Conservation (phyloP, 176 grass and related monocot species). For the Paspalum notatum region DNA sequence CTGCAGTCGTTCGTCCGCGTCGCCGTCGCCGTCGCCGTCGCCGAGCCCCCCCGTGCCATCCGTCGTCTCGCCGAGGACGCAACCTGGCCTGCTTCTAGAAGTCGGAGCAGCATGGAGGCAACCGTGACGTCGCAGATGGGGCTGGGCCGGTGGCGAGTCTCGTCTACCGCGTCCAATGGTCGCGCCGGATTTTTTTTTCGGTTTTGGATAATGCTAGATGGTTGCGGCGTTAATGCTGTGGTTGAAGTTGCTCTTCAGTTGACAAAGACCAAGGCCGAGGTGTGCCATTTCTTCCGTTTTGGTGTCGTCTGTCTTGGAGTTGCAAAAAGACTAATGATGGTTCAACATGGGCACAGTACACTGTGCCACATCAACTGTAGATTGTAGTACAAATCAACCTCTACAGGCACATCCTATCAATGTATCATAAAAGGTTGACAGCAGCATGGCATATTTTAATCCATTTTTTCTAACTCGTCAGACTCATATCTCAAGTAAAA, state of each 20-base stretch:
- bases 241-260: not conserved
- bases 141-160: not conserved
- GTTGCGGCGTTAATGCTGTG: not conserved
- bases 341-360: not conserved
- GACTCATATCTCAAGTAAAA: no score
- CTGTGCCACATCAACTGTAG: not conserved
- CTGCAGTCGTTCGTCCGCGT: no score
- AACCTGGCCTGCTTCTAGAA: slow-evolving; percentile 7
- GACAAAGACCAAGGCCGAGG: not conserved
- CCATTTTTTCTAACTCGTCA: no score
- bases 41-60: not conserved
- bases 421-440: not conserved
- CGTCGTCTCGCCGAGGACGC: not conserved
- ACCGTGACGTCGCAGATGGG: not conserved
- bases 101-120: not conserved
- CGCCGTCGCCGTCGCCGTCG: not conserved
- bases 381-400: slow-evolving; percentile 1
- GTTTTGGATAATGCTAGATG: no score
- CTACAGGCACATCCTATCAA: not conserved
- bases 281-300: not conserved
- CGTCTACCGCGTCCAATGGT: not conserved
- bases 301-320: not conserved
- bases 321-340: not conserved
- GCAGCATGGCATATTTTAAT: no score
- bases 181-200: no score